These are phyloP conservation scores for Ogataea nitratoaversa DNA, from an alignment of 805 yeast genomes.

Conservation along the genomic window DNA sequence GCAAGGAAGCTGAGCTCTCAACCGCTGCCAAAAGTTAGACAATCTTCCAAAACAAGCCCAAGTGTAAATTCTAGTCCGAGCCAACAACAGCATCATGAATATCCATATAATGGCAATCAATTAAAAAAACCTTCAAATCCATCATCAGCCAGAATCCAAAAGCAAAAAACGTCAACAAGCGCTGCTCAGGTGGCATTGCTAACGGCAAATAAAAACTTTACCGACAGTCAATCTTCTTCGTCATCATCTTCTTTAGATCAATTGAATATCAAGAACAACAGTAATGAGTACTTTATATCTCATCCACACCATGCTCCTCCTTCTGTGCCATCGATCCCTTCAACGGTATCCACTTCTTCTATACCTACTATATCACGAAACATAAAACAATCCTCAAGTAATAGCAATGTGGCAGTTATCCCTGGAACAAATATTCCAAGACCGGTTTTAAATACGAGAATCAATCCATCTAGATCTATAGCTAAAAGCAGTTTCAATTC, in stretches of 20 bases:
- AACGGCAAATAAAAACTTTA: neutral
- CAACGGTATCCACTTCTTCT: conserved; percentile 13
- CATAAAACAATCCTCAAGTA: neutral
- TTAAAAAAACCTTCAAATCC: neutral
- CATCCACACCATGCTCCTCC: conserved; percentile 1
- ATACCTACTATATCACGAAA: neutral
- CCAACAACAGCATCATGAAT: neutral
- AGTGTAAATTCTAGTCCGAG: neutral
- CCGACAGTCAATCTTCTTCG: neutral
- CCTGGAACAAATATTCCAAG: conserved; percentile 59
- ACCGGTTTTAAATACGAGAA: conserved; percentile 41
- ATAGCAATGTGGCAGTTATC: conserved; percentile 34
- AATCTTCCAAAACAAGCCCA: conserved; percentile 3
- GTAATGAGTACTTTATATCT: neutral
- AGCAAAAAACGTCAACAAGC: conserved; percentile 1
- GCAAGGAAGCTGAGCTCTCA: conserved; percentile 14
- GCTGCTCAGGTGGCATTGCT: conserved; percentile 3
- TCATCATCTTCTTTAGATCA: conserved; percentile 1
- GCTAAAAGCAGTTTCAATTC: conserved; percentile 7
- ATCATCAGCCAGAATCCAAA: neutral
- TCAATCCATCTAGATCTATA: conserved; percentile 17
- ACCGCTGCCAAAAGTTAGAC: conserved; percentile 10
- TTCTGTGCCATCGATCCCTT: neutral
- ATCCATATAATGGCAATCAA: too few species aligned
- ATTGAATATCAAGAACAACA: neutral